Evolutionary conservation across 2,329 filamentous ascomycete genomes (phyloP).

Genomic region (Xylaria sp.): DNA sequence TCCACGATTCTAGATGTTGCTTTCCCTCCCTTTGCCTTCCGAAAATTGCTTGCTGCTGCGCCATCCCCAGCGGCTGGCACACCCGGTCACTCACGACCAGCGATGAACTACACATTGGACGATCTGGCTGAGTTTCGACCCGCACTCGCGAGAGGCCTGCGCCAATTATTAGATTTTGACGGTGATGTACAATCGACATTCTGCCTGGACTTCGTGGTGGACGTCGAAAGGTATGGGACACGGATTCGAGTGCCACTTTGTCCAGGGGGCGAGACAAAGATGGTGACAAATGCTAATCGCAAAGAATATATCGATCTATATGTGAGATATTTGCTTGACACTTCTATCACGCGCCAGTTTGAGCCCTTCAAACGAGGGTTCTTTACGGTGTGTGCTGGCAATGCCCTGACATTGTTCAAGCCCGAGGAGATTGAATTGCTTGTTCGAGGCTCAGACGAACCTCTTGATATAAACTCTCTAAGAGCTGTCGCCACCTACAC

Average conservation of each 20-base stretch:
- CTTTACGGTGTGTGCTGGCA: slow-evolving; percentile 88
- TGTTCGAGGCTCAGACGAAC: slow-evolving; percentile 82
- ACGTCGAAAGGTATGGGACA: slow-evolving; percentile 78
- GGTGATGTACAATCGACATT: slow-evolving; percentile 83
- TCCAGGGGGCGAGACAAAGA: slow-evolving; percentile 70
- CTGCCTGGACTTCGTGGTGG: slow-evolving; percentile 79
- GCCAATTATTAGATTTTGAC: slow-evolving; percentile 78
- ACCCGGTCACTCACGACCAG: slow-evolving; percentile 61
- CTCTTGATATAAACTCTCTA: slow-evolving; percentile 77
- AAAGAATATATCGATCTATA: slow-evolving; percentile 88
- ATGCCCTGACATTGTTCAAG: slow-evolving; percentile 83
- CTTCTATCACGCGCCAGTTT: slow-evolving; percentile 78
- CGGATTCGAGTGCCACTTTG: slow-evolving; percentile 72
- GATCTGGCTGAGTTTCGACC: slow-evolving; percentile 86
- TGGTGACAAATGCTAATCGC: slow-evolving; percentile 84
- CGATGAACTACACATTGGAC: slow-evolving; percentile 76
- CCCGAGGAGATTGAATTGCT: slow-evolving; percentile 92
- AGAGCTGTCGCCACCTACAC: slow-evolving; percentile 81
- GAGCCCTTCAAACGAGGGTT: slow-evolving; percentile 95
- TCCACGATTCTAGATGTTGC: slow-evolving; percentile 90
- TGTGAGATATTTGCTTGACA: slow-evolving; percentile 79
- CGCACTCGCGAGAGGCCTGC: slow-evolving; percentile 74
- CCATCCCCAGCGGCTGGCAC: slow-evolving; percentile 63
- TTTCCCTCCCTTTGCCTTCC: slow-evolving; percentile 86
- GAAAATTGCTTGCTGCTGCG: slow-evolving; percentile 80